Evolutionary conservation across 257 asterid species (phyloP), one percentile per base, ranked within the genome.

Genomic region (Cynanchum wilfordii): DNA sequence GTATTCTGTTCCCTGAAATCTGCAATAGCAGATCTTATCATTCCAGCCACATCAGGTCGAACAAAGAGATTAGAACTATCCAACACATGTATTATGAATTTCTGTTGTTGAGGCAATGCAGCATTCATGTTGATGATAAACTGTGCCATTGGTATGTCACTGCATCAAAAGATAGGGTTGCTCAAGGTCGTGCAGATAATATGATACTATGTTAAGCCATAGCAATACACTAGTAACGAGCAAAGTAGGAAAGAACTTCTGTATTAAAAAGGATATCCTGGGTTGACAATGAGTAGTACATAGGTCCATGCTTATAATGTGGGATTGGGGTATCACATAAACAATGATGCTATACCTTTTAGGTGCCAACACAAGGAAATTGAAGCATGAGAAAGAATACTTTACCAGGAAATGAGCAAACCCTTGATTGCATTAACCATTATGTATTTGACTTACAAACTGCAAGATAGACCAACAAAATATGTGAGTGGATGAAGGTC

Each of bases 141-240:
- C 69, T 89, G 96, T 1, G 98, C 89, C 98, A 94, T 87, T 6
- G 97, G 97, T 47, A 94, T 73, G 56, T 94, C 98, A 71, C 98
- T 90, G 85, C 87, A 79, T 68, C 24, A 16, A 44, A 76, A 70
- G 24, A 29, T 0, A 45, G 55, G 5, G 15, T 8, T 42, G 59
- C 25, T 11, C 13, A n/a, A n/a, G n/a, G n/a, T n/a, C n/a, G n/a
- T n/a, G n/a, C n/a, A 70, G 30, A 19, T 42, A 7, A 42, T 42
- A 42, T 42, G 1, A 11, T 19, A 59, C 30, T 3, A 50, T 19
- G 12, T 24, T 8, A 60, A 44, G 36, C 47, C 1, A 65, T n/a
- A 24, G 12, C 4, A 36, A 66, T 54, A 7, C 24, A n/a, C 67
- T 30, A 30, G 33, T 30, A 30, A 30, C 33, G 33, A 30, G 33